Conservation (phyloP, 805 yeast genomes). For the Ogataea glucozyma region DNA sequence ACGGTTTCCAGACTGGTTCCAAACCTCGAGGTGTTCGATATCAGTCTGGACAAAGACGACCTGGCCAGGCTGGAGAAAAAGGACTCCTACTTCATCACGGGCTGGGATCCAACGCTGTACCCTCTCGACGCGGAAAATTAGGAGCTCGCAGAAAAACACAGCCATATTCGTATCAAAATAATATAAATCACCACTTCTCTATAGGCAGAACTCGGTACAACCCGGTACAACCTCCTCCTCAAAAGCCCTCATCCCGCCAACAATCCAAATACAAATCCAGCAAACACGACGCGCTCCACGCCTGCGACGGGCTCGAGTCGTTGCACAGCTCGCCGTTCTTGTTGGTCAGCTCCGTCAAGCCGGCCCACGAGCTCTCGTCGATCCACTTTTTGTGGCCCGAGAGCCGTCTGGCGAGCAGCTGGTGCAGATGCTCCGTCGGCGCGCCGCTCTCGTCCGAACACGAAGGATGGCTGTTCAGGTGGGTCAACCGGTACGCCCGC, state of each 20-base stretch:
- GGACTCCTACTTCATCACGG: slow-evolving; percentile 18
- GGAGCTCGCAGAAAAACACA: background rate
- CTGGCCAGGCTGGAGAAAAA: slow-evolving; percentile 35
- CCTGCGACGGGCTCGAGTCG: slow-evolving; percentile 95
- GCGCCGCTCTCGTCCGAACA: slow-evolving; percentile 36
- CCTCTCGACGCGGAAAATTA: slow-evolving; percentile 21
- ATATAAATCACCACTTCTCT: background rate
- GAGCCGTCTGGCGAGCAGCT: slow-evolving; percentile 60
- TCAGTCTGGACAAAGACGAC: slow-evolving; percentile 42
- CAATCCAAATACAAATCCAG: slow-evolving; percentile 76
- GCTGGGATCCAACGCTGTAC: slow-evolving; percentile 26
- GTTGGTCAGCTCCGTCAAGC: slow-evolving; percentile 88
- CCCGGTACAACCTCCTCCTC: background rate
- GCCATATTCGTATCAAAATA: background rate
- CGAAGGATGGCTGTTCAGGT: slow-evolving; percentile 39
- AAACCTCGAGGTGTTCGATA: slow-evolving; percentile 44
- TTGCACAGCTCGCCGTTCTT: slow-evolving; percentile 77
- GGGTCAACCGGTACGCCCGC: slow-evolving; percentile 68
- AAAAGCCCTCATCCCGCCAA: slow-evolving; percentile 36
- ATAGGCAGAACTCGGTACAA: background rate
- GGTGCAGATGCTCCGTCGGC: slow-evolving; percentile 55
- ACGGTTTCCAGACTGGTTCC: slow-evolving; percentile 38
- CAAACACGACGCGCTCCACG: slow-evolving; percentile 91
- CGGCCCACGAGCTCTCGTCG: slow-evolving; percentile 83
- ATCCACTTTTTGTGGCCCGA: slow-evolving; percentile 71